Conservation (phyloP, 768 basidiomycete species). For the Lyophyllum atratum region DNA sequence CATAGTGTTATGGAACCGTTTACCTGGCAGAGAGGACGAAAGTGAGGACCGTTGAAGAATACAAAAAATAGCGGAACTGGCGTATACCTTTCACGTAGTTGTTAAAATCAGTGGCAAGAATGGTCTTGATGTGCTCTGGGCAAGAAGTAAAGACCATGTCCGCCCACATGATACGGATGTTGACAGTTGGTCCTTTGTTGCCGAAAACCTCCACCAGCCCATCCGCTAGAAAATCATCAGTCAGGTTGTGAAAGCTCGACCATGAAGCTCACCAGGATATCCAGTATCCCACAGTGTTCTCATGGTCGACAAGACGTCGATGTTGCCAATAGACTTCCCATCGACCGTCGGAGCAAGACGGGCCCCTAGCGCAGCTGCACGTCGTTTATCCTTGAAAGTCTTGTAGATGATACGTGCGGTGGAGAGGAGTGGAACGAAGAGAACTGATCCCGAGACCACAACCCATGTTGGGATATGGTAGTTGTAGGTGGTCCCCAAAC, state of each 20-base stretch:
- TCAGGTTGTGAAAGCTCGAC: neutral
- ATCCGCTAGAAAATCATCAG: slow-evolving; percentile 36
- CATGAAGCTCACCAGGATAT: slow-evolving; percentile 45
- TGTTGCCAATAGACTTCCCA: slow-evolving; percentile 45
- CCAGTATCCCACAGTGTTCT: slow-evolving; percentile 41
- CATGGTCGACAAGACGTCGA: slow-evolving; percentile 41
- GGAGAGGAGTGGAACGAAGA: slow-evolving; percentile 35
- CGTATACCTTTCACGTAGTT: slow-evolving; percentile 58
- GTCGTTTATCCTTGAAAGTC: slow-evolving; percentile 30
- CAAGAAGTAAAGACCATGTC: slow-evolving; percentile 48
- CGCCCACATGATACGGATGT: slow-evolving; percentile 46
- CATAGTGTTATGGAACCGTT: slow-evolving; percentile 45
- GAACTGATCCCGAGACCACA: slow-evolving; percentile 28
- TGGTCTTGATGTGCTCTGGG: slow-evolving; percentile 58
- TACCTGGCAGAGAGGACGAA: slow-evolving; percentile 31
- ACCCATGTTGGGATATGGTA: slow-evolving; percentile 38
- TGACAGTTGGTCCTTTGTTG: slow-evolving; percentile 43
- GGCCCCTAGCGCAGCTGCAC: slow-evolving; percentile 48
- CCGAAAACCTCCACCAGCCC: slow-evolving; percentile 36
- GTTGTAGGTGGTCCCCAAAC: slow-evolving; percentile 13
- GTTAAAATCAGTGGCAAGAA: slow-evolving; percentile 57
- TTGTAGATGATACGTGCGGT: slow-evolving; percentile 30
- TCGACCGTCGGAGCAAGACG: slow-evolving; percentile 37
- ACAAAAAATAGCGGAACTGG: neutral
- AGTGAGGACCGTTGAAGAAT: neutral